Conservation (phyloP, 2,329 filamentous ascomycete species). For the Gnomoniopsis smithogilvyi region DNA sequence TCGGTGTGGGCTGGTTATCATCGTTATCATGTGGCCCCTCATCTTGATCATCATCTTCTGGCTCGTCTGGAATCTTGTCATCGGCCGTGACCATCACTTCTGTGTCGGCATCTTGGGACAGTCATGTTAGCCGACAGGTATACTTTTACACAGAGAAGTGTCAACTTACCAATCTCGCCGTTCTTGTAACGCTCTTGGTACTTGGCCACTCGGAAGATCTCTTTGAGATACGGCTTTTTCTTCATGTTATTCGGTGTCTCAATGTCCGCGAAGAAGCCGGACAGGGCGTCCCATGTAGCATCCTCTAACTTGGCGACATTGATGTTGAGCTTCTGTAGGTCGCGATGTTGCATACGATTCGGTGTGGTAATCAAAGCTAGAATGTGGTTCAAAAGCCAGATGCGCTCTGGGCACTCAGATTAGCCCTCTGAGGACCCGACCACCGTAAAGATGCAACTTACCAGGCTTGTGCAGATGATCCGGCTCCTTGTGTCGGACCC, state of each 20-base stretch:
- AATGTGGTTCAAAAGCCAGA: conserved; percentile 58
- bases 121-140: not conserved
- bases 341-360: conserved; percentile 43
- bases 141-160: not conserved
- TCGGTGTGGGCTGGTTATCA: conserved; percentile 29
- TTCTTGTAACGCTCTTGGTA: conserved; percentile 54
- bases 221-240: conserved; percentile 54
- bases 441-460: not conserved
- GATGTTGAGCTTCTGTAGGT: conserved; percentile 51
- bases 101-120: conserved; percentile 40
- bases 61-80: conserved; percentile 47
- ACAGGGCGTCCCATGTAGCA: conserved; percentile 55
- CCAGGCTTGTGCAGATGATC: conserved; percentile 63
- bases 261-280: conserved; percentile 56
- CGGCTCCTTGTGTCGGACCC: conserved; percentile 67
- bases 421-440: not conserved
- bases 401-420: conserved; percentile 45
- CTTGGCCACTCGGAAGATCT: conserved; percentile 60
- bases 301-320: conserved; percentile 56
- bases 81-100: conserved; percentile 50
- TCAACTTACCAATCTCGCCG: conserved; percentile 52
- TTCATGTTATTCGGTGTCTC: conserved; percentile 48
- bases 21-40: conserved; percentile 40
- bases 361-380: conserved; percentile 55
- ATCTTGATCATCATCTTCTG: conserved; percentile 41